A percentile compares a stretch with the other conserved stretches of the same genome.
Evolutionary conservation across 2,329 filamentous ascomycete species (phyloP).

Genomic region (Fonsecaea erecta): DNA sequence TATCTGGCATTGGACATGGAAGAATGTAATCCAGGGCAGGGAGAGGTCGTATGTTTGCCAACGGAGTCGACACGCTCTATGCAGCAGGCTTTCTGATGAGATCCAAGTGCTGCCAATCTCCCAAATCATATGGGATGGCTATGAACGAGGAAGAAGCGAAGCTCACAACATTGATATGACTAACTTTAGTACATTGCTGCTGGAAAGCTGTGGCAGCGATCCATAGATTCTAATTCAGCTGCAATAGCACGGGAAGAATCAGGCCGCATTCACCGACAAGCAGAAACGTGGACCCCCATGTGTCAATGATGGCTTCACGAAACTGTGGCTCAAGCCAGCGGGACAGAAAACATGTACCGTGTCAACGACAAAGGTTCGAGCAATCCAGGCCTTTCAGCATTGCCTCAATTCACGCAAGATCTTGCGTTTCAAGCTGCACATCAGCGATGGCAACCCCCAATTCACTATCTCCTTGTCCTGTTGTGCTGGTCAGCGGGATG

Average conservation of each 20-base stretch:
- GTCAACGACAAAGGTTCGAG: too few species aligned
- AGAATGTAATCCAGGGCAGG: background rate
- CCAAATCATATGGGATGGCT: background rate
- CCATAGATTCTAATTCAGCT: too few species aligned
- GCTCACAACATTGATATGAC: background rate
- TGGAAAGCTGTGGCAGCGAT: too few species aligned
- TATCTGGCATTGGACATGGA: too few species aligned
- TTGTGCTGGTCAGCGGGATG: background rate
- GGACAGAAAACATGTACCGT: too few species aligned
- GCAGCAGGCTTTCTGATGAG: background rate
- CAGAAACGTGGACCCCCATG: too few species aligned
- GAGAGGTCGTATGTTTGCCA: background rate
- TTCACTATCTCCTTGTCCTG: conserved; percentile 19
- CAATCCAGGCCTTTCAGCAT: background rate
- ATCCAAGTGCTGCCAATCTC: background rate
- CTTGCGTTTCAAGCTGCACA: conserved; percentile 2
- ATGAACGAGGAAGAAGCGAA: background rate
- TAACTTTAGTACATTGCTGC: background rate
- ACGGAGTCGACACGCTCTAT: background rate
- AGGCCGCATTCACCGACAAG: too few species aligned
- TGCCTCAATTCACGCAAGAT: too few species aligned
- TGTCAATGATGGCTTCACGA: too few species aligned
- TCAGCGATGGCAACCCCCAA: conserved; percentile 17
- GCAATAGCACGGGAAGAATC: too few species aligned
- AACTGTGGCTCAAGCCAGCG: too few species aligned